A percentile compares a stretch with the other conserved stretches of the same genome.
phyloP scores from a whole-genome alignment of 2,329 filamentous ascomycete species.

The Trichoderma arundinaceum region DNA sequence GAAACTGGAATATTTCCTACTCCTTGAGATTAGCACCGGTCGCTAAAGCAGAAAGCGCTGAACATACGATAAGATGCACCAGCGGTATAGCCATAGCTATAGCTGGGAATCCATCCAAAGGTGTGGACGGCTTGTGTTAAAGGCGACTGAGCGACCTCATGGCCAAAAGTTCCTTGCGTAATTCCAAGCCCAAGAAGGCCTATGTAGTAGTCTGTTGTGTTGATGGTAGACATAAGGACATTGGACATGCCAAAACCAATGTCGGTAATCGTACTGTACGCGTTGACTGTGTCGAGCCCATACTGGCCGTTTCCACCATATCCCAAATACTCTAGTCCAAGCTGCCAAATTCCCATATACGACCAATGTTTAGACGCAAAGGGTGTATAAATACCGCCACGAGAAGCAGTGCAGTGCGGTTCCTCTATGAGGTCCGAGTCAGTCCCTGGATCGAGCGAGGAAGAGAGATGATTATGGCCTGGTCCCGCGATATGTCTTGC shows the following conservation, averaged over 20 bases:
- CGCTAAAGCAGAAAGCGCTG: neutral
- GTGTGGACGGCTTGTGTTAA: constrained; percentile 64
- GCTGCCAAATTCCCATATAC: constrained; percentile 62
- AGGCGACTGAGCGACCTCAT: constrained; percentile 56
- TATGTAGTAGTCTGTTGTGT: constrained; percentile 60
- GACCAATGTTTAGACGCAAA: constrained; percentile 63
- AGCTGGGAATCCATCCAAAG: constrained; percentile 67
- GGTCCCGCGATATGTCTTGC: constrained; percentile 10
- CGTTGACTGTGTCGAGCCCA: constrained; percentile 58
- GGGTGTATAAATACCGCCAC: constrained; percentile 65
- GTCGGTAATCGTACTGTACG: constrained; percentile 47
- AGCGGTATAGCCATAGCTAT: constrained; percentile 77
- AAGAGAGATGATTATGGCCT: neutral
- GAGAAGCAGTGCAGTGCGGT: constrained; percentile 58
- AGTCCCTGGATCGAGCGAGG: constrained; percentile 30
- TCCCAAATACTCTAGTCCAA: constrained; percentile 65
- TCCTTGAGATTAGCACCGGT: constrained; percentile 31
- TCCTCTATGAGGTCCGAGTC: constrained; percentile 46
- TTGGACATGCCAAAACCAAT: constrained; percentile 50
- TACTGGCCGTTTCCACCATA: constrained; percentile 67
- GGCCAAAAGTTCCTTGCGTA: constrained; percentile 58
- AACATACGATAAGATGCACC: constrained; percentile 72
- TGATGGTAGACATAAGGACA: constrained; percentile 58
- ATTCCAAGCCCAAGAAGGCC: constrained; percentile 64
- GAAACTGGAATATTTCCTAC: constrained; percentile 55